These are phyloP conservation scores for Ogataea salicorniae DNA, from an alignment of 805 yeast species.

Conservation along the genomic window DNA sequence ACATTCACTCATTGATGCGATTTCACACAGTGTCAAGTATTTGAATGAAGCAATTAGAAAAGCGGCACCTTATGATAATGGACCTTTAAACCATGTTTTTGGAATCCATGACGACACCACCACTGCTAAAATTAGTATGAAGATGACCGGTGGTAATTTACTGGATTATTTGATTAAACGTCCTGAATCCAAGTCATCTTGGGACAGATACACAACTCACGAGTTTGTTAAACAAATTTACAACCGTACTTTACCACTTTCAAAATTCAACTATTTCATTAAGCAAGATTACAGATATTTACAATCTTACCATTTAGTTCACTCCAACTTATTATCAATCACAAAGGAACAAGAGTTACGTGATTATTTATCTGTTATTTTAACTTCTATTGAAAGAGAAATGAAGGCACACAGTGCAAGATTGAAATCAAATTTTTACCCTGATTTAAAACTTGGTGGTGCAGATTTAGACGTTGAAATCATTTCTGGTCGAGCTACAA, in stretches of 20 bases:
- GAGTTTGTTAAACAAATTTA: slow-evolving; percentile 55
- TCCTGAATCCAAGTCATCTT: slow-evolving; percentile 46
- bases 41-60: slow-evolving; percentile 59
- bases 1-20: slow-evolving; percentile 38
- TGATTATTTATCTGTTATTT: slow-evolving; percentile 44
- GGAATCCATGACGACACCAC: slow-evolving; percentile 18
- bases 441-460: slow-evolving; percentile 24
- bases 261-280: slow-evolving; percentile 41
- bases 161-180: slow-evolving; percentile 49
- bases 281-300: slow-evolving; percentile 68
- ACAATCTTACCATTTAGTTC: slow-evolving; percentile 61
- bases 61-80: slow-evolving; percentile 40
- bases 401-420: slow-evolving; percentile 50
- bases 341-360: slow-evolving; percentile 47
- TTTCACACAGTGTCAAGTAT: slow-evolving; percentile 54
- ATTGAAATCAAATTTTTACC: slow-evolving; percentile 34
- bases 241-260: slow-evolving; percentile 41
- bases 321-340: slow-evolving; percentile 56
- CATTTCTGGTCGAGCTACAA: slow-evolving; percentile 50
- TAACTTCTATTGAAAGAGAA: slow-evolving; percentile 50
- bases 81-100: slow-evolving; percentile 70
- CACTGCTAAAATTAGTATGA: background rate
- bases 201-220: slow-evolving; percentile 59
- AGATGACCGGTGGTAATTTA: slow-evolving; percentile 4
- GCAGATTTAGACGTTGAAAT: slow-evolving; percentile 38